Conservation (phyloP, 257 asterid genomes). For the Craterostigma plantagineum region DNA sequence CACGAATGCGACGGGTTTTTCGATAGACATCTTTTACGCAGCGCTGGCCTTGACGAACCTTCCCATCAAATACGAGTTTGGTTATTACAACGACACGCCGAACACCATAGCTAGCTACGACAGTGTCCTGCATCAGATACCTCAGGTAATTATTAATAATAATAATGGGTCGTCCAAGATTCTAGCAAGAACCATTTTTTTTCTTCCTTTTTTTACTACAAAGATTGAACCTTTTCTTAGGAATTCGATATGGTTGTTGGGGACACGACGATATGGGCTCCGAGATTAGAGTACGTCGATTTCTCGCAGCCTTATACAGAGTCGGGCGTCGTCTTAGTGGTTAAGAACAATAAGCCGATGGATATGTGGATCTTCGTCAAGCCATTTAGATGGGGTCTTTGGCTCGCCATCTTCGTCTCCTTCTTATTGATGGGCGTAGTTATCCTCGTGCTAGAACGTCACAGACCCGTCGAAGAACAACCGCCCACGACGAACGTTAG, state of each 20-base stretch:
- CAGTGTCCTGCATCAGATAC: constrained; percentile 8
- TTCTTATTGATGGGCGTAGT: too few species aligned
- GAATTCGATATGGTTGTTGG: constrained; percentile 23
- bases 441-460: too few species aligned
- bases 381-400: constrained; percentile 8
- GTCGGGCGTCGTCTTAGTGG: constrained; percentile 23
- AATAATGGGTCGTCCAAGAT: not conserved
- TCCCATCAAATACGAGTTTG: constrained; percentile 9
- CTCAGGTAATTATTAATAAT: constrained; percentile 12
- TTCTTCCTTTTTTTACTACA: too few species aligned
- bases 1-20: constrained; percentile 13
- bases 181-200: not conserved
- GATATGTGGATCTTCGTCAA: constrained; percentile 22
- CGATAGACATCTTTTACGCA: constrained; percentile 19
- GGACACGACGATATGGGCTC: constrained; percentile 32
- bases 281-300: constrained; percentile 18
- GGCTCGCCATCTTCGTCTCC: too few species aligned
- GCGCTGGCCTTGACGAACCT: constrained; percentile 8
- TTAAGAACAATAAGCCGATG: constrained; percentile 5
- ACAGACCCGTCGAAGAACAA: too few species aligned
- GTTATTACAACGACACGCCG: constrained; percentile 6
- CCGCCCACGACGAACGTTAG: not conserved
- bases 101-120: constrained; percentile 4
- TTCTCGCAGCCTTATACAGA: constrained; percentile 26
- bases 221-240: too few species aligned